Evolutionary conservation across 495 filamentous ascomycete species (phyloP).

Genomic region (Tuber microsphaerosporum): DNA sequence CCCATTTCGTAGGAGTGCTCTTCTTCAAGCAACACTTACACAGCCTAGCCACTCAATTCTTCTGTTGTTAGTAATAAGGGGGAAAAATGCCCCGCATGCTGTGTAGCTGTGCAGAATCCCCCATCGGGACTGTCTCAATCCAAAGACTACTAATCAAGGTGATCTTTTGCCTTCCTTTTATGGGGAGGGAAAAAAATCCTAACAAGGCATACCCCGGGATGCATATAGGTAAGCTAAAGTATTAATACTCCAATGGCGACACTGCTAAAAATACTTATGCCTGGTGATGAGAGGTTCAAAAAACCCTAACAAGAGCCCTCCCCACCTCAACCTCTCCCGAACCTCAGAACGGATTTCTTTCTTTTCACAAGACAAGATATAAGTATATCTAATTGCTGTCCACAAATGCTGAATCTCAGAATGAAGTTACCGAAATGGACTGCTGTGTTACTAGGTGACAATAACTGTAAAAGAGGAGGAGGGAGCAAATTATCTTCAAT

Average conservation of each 20-base stretch:
- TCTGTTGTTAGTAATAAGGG: neutral
- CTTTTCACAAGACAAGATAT: neutral
- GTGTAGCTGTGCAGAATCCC: neutral
- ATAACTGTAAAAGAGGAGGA: neutral
- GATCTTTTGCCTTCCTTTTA: neutral
- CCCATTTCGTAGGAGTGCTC: neutral
- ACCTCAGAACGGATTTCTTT: neutral
- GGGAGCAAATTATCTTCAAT: neutral
- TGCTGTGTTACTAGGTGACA: neutral
- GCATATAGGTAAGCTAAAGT: neutral
- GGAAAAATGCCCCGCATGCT: neutral
- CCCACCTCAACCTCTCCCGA: neutral
- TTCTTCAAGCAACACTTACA: neutral
- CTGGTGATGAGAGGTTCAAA: neutral
- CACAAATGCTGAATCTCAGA: neutral
- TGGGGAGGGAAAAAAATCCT: neutral
- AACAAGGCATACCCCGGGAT: neutral
- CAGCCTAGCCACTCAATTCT: neutral
- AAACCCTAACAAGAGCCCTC: neutral
- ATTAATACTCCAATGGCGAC: neutral
- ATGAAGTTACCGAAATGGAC: neutral
- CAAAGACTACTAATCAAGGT: neutral
- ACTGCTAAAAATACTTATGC: neutral
- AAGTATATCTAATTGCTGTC: too few relatives aligned
- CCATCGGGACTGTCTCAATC: neutral